phyloP scores from a whole-genome alignment of 306 rosid species.

The Albizia julibrissin region DNA sequence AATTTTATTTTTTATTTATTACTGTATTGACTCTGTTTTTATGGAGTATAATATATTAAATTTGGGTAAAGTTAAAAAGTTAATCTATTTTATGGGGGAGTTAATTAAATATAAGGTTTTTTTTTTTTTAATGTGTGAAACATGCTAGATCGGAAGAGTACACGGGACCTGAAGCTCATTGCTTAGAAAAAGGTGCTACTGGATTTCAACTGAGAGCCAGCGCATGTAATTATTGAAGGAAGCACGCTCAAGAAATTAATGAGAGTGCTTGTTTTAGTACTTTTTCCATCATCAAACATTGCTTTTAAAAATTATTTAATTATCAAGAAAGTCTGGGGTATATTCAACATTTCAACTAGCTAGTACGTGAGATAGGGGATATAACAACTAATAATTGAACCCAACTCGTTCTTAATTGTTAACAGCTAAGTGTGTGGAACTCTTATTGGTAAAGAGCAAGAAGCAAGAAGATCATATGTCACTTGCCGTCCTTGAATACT shows the following conservation, averaged over 20 bases:
- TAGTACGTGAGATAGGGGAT: conserved; percentile 23
- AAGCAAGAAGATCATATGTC: conserved; percentile 36
- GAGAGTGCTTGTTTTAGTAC: neutral
- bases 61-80: too few species aligned
- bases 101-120: too few species aligned
- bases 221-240: conserved; percentile 34
- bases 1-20: too few species aligned
- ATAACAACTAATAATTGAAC: neutral
- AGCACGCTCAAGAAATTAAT: conserved; percentile 39
- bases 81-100: too few species aligned
- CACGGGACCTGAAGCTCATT: conserved; percentile 22
- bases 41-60: too few species aligned
- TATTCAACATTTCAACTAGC: conserved; percentile 9
- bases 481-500: conserved; percentile 38
- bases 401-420: conserved; percentile 28
- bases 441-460: conserved; percentile 9
- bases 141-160: too few species aligned
- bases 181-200: conserved; percentile 31
- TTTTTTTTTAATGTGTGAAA: too few species aligned
- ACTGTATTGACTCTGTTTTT: too few species aligned
- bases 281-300: neutral
- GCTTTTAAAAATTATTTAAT: neutral
- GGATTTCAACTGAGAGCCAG: conserved; percentile 44
- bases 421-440: conserved; percentile 53
- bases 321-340: neutral